Conservation (phyloP, 2,329 filamentous ascomycete species). For the Diplodia seriata region DNA sequence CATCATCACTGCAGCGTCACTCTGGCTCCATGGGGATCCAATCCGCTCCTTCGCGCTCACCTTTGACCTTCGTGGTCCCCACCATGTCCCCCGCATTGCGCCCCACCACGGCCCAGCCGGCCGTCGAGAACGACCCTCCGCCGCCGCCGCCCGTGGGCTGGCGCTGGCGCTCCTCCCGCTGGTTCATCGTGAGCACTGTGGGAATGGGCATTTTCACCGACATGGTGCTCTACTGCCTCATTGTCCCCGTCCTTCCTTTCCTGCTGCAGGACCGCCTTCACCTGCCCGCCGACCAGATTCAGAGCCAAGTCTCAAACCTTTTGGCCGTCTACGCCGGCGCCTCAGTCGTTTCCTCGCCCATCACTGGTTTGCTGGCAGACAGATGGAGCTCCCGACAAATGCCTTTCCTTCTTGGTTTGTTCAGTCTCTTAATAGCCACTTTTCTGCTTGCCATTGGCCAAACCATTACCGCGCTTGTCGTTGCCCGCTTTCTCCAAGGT, state of each 20-base stretch:
- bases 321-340: conserved; percentile 63
- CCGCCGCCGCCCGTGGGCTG: conserved; percentile 42
- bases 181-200: conserved; percentile 66
- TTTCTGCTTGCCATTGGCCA: conserved; percentile 61
- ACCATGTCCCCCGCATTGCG: conserved; percentile 29
- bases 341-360: conserved; percentile 58
- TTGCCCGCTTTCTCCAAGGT: conserved; percentile 65
- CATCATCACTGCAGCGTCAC: neutral
- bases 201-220: conserved; percentile 64
- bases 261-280: conserved; percentile 61
- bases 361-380: conserved; percentile 64
- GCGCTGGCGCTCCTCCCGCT: conserved; percentile 63
- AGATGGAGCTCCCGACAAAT: conserved; percentile 58
- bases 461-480: conserved; percentile 56
- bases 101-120: conserved; percentile 21
- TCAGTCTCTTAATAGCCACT: conserved; percentile 61
- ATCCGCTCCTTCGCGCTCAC: conserved; percentile 22
- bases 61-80: conserved; percentile 27
- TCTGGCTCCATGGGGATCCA: conserved; percentile 30
- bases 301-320: conserved; percentile 60
- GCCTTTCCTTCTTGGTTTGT: conserved; percentile 65
- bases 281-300: conserved; percentile 57
- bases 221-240: conserved; percentile 65
- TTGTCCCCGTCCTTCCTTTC: conserved; percentile 66
- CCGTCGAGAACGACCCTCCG: conserved; percentile 7